Conservation (phyloP, 1,139 yeast species). For the Scheffersomyces cryptocercus region DNA sequence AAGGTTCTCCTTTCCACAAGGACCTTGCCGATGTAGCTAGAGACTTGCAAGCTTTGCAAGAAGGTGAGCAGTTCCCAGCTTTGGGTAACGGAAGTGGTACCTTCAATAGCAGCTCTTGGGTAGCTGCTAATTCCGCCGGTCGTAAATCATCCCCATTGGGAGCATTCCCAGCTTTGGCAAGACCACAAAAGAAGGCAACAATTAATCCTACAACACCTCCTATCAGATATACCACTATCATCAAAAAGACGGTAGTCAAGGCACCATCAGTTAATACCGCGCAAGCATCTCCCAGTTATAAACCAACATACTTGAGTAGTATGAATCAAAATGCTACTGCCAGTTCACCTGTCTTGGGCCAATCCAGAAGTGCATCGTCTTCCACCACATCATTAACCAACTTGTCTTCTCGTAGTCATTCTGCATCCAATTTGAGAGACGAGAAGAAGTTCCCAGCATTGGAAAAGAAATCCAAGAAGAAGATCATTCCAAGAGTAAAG, state of each 20-base stretch:
- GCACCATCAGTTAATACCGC: constrained; percentile 15
- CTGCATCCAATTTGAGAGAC: background rate
- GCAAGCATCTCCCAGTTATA: constrained; percentile 23
- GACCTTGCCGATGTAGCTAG: constrained; percentile 26
- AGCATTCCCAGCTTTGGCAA: constrained; percentile 55
- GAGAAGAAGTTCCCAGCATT: constrained; percentile 41
- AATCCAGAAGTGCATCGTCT: constrained; percentile 4
- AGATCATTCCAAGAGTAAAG: constrained; percentile 42
- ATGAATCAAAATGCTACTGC: constrained; percentile 13
- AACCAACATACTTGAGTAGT: constrained; percentile 33
- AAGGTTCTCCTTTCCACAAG: constrained; percentile 27
- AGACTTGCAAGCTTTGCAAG: constrained; percentile 21
- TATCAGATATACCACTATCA: constrained; percentile 44
- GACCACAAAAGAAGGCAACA: constrained; percentile 28
- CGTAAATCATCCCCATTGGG: constrained; percentile 27
- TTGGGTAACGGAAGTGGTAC: constrained; percentile 26
- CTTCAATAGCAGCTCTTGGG: constrained; percentile 29
- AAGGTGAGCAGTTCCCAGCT: constrained; percentile 31
- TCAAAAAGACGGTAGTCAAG: constrained; percentile 21
- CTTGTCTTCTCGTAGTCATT: constrained; percentile 4
- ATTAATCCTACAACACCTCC: constrained; percentile 23
- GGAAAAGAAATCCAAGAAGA: constrained; percentile 30
- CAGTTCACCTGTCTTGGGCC: constrained; percentile 19
- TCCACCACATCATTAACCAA: constrained; percentile 6
- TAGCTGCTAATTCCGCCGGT: constrained; percentile 14